phyloP scores from a whole-genome alignment of 257 asterid species.

The Orobanche coerulescens region DNA sequence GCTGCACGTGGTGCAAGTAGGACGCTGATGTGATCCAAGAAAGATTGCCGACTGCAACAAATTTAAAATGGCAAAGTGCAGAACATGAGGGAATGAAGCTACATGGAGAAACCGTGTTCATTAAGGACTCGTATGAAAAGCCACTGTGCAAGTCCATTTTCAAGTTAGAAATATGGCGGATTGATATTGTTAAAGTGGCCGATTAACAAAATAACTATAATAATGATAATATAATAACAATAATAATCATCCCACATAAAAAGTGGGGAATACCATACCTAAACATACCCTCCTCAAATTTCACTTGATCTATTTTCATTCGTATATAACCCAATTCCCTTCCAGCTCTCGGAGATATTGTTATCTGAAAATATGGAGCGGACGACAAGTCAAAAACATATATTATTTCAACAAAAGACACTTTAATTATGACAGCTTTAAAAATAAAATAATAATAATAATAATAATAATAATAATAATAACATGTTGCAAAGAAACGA shows the following conservation, averaged over 20 bases:
- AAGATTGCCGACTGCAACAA: slow-evolving; percentile 77
- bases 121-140: background rate
- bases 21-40: slow-evolving; percentile 88
- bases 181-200: background rate
- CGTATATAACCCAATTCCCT: slow-evolving; percentile 84
- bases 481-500: background rate
- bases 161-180: background rate
- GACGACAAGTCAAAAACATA: slow-evolving; percentile 1
- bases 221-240: background rate
- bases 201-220: background rate
- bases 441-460: background rate
- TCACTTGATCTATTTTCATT: slow-evolving; percentile 67
- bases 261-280: slow-evolving; percentile 34
- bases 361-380: slow-evolving; percentile 40
- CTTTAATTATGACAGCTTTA: background rate
- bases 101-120: background rate
- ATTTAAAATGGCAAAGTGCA: background rate
- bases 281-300: slow-evolving; percentile 73
- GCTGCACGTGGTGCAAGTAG: slow-evolving; percentile 98
- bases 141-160: too few relatives aligned
- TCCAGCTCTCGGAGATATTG: slow-evolving; percentile 94
- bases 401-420: background rate
- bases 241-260: background rate
- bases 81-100: background rate
- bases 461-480: too few relatives aligned